Conservation (phyloP, 106 monocot genomes). For the Dendrobium catenatum region DNA sequence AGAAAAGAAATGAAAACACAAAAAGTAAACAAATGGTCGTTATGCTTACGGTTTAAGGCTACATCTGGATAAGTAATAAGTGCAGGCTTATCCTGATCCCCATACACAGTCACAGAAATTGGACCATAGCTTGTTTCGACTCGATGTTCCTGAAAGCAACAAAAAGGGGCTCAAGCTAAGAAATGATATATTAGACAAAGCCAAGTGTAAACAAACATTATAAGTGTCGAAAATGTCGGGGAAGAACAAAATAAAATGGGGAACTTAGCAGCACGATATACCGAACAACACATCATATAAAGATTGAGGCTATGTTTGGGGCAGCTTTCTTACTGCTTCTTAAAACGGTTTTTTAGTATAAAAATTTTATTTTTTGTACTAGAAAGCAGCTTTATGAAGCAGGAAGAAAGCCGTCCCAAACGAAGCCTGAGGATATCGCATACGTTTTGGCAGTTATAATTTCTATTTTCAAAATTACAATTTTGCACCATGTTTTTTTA, state of each 20-base stretch:
- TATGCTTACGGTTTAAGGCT: constrained; percentile 53
- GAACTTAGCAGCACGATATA: not conserved
- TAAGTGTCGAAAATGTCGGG: not conserved
- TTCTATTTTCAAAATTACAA: not conserved
- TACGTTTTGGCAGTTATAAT: not conserved
- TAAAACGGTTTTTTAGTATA: too few relatives aligned
- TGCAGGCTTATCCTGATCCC: constrained; percentile 57
- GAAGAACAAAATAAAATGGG: not conserved
- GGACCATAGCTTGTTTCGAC: constrained; percentile 41
- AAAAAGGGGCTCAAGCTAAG: not conserved
- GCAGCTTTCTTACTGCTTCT: too few relatives aligned
- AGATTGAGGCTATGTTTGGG: not conserved
- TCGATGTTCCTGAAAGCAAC: constrained; percentile 40
- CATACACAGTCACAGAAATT: constrained; percentile 50
- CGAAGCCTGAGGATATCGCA: not conserved
- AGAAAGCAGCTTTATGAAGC: too few relatives aligned
- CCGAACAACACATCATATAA: not conserved
- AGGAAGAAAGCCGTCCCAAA: too few relatives aligned
- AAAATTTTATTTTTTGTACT: too few relatives aligned
- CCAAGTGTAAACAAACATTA: not conserved
- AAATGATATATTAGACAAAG: not conserved
- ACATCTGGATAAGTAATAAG: constrained; percentile 68
- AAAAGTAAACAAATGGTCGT: not conserved
- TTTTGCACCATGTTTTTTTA: not conserved
- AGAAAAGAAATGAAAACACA: not conserved